A percentile compares a stretch with the other conserved stretches of the same genome.
These are phyloP conservation scores for Fusarium verrucosum DNA, from an alignment of 2,329 filamentous ascomycete species.

Conservation along the genomic window DNA sequence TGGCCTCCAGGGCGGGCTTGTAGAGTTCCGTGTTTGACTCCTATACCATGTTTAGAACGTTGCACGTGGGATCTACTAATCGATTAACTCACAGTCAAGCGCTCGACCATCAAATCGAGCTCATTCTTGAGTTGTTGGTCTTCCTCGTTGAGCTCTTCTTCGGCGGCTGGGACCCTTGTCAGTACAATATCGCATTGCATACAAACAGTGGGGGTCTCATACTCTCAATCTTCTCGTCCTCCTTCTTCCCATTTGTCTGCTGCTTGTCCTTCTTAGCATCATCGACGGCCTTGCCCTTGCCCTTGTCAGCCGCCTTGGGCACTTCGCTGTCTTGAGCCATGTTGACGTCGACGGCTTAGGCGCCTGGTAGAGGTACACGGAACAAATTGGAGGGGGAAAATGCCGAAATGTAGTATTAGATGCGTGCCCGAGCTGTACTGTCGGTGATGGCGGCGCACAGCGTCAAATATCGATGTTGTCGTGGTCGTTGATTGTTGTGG, in stretches of 20 bases:
- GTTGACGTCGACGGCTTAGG: conserved; percentile 53
- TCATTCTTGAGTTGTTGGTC: conserved; percentile 98
- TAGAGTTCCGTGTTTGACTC: conserved; percentile 89
- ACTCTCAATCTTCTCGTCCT: conserved; percentile 70
- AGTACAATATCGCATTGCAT: conserved; percentile 31
- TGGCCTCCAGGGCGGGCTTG: conserved; percentile 90
- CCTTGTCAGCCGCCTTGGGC: conserved; percentile 87
- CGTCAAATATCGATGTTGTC: conserved; percentile 33
- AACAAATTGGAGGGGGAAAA: conserved; percentile 26
- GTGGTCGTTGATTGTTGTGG: conserved; percentile 42
- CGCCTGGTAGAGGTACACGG: conserved; percentile 42
- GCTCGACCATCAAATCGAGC: conserved; percentile 96
- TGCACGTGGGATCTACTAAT: background rate
- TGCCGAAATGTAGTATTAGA: conserved; percentile 5
- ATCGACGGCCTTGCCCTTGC: conserved; percentile 90
- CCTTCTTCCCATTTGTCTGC: conserved; percentile 78
- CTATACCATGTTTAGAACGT: conserved; percentile 55
- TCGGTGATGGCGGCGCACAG: conserved; percentile 17
- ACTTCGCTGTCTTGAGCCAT: conserved; percentile 96
- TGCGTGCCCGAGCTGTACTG: conserved; percentile 10
- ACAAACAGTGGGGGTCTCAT: conserved; percentile 38
- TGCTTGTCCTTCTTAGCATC: conserved; percentile 75
- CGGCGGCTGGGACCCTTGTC: conserved; percentile 48
- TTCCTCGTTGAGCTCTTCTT: conserved; percentile 95
- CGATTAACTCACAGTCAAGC: conserved; percentile 74